A percentile compares a stretch with the other conserved stretches of the same genome.
Evolutionary conservation across 306 rosid species (phyloP).

Genomic region (Cyclanthera cordifolia): DNA sequence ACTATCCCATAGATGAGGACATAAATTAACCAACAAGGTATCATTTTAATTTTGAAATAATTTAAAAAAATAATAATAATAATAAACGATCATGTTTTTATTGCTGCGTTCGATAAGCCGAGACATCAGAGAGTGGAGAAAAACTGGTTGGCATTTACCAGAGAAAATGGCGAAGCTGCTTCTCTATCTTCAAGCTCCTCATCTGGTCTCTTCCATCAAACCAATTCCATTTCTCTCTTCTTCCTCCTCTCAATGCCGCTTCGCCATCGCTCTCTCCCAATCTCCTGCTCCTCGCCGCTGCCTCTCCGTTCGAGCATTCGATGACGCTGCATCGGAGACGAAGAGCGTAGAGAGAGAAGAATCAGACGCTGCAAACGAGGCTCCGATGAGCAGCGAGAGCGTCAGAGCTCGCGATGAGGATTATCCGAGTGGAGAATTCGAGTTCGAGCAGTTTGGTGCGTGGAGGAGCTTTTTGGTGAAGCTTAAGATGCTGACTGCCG

Average conservation of each 20-base stretch:
- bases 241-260: slow-evolving; percentile 14
- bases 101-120: neutral
- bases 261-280: neutral
- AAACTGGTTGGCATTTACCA: neutral
- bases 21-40: neutral
- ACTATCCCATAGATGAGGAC: neutral
- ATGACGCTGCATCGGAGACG: slow-evolving; percentile 22
- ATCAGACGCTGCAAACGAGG: slow-evolving; percentile 9
- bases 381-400: slow-evolving; percentile 10
- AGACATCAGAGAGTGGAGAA: neutral
- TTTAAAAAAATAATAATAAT: neutral
- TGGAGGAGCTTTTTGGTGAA: slow-evolving; percentile 56
- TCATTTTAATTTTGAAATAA: no score
- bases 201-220: slow-evolving; percentile 19
- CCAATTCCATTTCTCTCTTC: slow-evolving; percentile 13
- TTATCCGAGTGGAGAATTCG: slow-evolving; percentile 60
- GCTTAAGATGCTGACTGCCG: slow-evolving; percentile 58
- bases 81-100: neutral
- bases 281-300: slow-evolving; percentile 7
- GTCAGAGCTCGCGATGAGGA: slow-evolving; percentile 20
- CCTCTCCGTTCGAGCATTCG: slow-evolving; percentile 40
- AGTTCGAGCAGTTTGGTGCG: slow-evolving; percentile 34
- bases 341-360: slow-evolving; percentile 4
- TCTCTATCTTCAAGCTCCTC: slow-evolving; percentile 31
- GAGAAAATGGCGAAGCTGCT: slow-evolving; percentile 58